These are phyloP conservation scores for Calonectria hawksworthii DNA, from an alignment of 2,329 filamentous ascomycete genomes.

Conservation along the genomic window DNA sequence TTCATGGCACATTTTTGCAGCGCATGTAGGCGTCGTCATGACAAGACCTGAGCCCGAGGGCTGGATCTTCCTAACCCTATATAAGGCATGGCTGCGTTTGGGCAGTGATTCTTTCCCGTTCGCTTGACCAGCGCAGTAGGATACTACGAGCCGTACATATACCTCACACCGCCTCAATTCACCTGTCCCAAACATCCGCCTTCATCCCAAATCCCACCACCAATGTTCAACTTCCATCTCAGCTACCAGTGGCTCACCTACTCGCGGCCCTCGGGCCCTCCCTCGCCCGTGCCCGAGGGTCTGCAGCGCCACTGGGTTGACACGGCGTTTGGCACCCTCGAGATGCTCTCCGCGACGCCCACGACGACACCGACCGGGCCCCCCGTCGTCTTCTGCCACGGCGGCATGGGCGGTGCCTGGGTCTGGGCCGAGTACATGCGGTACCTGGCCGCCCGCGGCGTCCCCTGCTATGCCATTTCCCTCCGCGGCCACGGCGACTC, in stretches of 20 bases:
- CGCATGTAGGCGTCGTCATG: neutral
- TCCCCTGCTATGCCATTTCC: slow-evolving; percentile 66
- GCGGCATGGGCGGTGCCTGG: slow-evolving; percentile 67
- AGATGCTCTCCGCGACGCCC: slow-evolving; percentile 61
- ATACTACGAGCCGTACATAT: slow-evolving; percentile 4
- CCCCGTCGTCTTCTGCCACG: slow-evolving; percentile 66
- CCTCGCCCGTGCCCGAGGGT: slow-evolving; percentile 49
- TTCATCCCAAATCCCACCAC: neutral
- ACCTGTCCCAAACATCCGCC: neutral
- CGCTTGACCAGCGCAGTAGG: neutral
- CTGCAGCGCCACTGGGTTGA: slow-evolving; percentile 60
- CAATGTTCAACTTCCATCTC: slow-evolving; percentile 45
- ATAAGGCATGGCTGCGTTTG: slow-evolving; percentile 8
- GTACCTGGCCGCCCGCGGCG: slow-evolving; percentile 59
- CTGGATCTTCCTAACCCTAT: slow-evolving; percentile 13
- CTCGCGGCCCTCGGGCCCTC: slow-evolving; percentile 40
- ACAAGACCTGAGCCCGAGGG: neutral
- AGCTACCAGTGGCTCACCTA: slow-evolving; percentile 46
- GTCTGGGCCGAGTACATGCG: slow-evolving; percentile 67
- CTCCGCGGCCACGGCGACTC: slow-evolving; percentile 66
- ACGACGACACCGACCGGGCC: slow-evolving; percentile 34
- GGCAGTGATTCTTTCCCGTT: neutral
- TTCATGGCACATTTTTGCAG: neutral
- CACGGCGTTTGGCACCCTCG: slow-evolving; percentile 61
- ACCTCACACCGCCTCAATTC: slow-evolving; percentile 4